phyloP scores from a whole-genome alignment of 768 basidiomycete species.

The Boletus barrowsii region DNA sequence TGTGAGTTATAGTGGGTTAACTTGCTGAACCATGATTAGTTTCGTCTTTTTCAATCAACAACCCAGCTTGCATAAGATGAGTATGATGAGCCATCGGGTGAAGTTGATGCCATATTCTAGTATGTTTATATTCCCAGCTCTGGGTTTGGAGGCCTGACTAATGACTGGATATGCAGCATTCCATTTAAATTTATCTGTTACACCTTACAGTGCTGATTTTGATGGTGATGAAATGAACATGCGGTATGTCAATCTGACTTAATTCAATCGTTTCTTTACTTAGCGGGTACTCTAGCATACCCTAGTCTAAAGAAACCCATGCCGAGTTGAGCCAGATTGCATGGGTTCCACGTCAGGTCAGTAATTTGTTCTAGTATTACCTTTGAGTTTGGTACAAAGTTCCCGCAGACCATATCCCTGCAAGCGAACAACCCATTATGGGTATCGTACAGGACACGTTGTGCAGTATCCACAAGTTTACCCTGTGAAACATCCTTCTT shows the following conservation, averaged over 20 bases:
- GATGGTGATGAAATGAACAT: constrained; percentile 99
- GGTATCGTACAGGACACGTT: constrained; percentile 99
- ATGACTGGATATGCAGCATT: constrained; percentile 58
- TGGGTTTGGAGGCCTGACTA: constrained; percentile 6
- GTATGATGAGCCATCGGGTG: too few relatives aligned
- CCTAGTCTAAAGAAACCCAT: constrained; percentile 96
- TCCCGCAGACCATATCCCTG: constrained; percentile 86
- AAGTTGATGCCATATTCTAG: constrained; percentile 98
- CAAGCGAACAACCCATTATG: constrained; percentile 99
- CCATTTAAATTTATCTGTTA: constrained; percentile 96
- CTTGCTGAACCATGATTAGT: constrained; percentile 5
- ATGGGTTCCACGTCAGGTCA: constrained; percentile 94
- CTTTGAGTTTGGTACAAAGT: background rate
- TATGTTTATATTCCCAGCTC: constrained; percentile 40
- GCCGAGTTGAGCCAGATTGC: constrained; percentile 98
- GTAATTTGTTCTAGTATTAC: constrained; percentile 6
- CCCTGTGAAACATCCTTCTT: constrained; percentile 91
- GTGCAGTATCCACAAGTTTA: constrained; percentile 96
- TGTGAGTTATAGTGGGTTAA: background rate
- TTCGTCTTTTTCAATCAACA: constrained; percentile 88
- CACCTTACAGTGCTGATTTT: constrained; percentile 99
- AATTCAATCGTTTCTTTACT: constrained; percentile 3
- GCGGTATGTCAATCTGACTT: constrained; percentile 69
- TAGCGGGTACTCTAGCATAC: constrained; percentile 59
- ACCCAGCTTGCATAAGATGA: too few relatives aligned